Percentiles rank a stretch among this genome's conserved stretches.
Evolutionary conservation across 78 protist species (phyloP).

Genomic region (Speleostelium caveatum): DNA sequence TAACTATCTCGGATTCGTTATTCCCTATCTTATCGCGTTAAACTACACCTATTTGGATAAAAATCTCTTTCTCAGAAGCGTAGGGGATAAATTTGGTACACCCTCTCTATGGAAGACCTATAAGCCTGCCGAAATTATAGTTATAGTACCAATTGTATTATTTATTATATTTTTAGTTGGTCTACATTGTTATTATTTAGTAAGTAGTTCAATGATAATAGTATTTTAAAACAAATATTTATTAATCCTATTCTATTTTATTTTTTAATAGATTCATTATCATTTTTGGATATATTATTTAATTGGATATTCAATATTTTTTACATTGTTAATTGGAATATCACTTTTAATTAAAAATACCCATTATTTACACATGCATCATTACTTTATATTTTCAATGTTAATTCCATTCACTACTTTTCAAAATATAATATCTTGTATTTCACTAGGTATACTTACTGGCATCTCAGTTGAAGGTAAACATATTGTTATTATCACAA

Average conservation of each 20-base stretch:
- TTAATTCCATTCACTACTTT: slow-evolving; percentile 41
- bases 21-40: slow-evolving; percentile 31
- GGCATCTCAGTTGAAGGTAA: slow-evolving; percentile 66
- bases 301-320: slow-evolving; percentile 49
- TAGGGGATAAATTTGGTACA: slow-evolving; percentile 75
- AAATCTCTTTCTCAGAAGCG: slow-evolving; percentile 30
- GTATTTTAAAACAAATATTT: neutral
- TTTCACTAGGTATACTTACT: slow-evolving; percentile 35
- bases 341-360: neutral
- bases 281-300: slow-evolving; percentile 47
- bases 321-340: slow-evolving; percentile 17
- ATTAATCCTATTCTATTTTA: neutral
- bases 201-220: slow-evolving; percentile 8
- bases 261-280: slow-evolving; percentile 3
- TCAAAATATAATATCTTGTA: slow-evolving; percentile 8
- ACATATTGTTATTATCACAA: too few relatives aligned
- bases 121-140: slow-evolving; percentile 5
- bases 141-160: slow-evolving; percentile 32
- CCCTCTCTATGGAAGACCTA: slow-evolving; percentile 66
- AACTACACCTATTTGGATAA: slow-evolving; percentile 51
- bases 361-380: slow-evolving; percentile 69
- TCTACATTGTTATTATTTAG: slow-evolving; percentile 44
- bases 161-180: slow-evolving; percentile 29
- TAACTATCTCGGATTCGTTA: slow-evolving; percentile 27
- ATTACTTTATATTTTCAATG: slow-evolving; percentile 62